Base-by-base conservation (phyloP, 2,329 filamentous ascomycete genomes). In the Diplodia mutila region DNA sequence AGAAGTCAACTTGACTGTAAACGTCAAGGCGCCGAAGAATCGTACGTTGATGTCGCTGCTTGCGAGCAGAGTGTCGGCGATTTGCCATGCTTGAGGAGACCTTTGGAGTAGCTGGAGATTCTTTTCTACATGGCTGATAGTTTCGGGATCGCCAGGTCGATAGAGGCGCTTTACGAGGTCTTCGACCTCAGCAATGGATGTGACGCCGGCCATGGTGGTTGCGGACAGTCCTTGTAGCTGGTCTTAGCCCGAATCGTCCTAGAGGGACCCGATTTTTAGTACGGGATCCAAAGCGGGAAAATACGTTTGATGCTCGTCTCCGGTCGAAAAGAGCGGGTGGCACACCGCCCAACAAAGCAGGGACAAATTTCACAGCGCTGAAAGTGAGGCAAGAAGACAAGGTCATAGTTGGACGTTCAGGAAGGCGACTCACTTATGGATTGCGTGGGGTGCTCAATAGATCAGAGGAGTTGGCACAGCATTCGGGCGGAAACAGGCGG, bases 21-120 rank as follows among this genome's bases (percentile, higher is more conserved):
- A 90, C 0, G 94, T 98, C 68, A 97, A 85, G 34, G 94, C 94
- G 16, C 93, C 95, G 76, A 97, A 97, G 80, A 98, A 98, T 71
- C 91, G 90, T 72, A 95, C 88, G 73, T 94, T 90, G 69, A 91
- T 86, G 71, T 92, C 89, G 25, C 86, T 81, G 69, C 87, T 88
- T 61, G 83, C 83, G 12, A 97, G 82, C 16, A 98, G 84, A 63
- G 88, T 87, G 74, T 94, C 89, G 23, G 93, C 93, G 54, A 97
- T 85, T 67, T 91, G 85, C 95, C 95, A 99, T 66, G 93, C 94
- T 73, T 92, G 85, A 1, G 89, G 84, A 2, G 92, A 91, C 72
- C 88, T 88, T 76, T 98, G 95, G 21, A 97, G 82, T 29, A 85
- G 84, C 70, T 95, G 92, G 16, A 99, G 83, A 16, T 90, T 87